phyloP scores from a whole-genome alignment of 371 early-diverging fungal species.

The Zancudomyces culisetae region DNA sequence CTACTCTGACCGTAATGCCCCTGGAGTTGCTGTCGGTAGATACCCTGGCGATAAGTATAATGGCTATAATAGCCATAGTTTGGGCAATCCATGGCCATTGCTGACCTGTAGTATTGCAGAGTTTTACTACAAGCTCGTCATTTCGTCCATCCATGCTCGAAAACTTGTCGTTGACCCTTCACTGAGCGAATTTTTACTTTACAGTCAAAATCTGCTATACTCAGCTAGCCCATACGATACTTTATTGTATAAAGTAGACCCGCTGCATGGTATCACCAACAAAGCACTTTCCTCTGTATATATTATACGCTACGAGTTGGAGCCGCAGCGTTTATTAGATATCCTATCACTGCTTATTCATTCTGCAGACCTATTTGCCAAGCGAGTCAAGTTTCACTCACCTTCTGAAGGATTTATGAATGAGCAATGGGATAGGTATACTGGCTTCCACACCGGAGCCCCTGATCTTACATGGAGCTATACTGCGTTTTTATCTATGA shows the following conservation, averaged over 20 bases:
- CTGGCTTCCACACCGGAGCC: slow-evolving; percentile 44
- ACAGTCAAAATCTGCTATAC: background rate
- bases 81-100: slow-evolving; percentile 59
- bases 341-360: slow-evolving; percentile 11
- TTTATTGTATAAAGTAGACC: slow-evolving; percentile 6
- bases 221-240: background rate
- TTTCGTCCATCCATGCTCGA: slow-evolving; percentile 5
- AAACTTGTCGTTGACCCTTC: slow-evolving; percentile 18
- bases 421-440: slow-evolving; percentile 41
- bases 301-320: background rate
- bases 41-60: slow-evolving; percentile 56
- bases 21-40: slow-evolving; percentile 40
- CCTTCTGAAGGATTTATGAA: slow-evolving; percentile 29
- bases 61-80: slow-evolving; percentile 24
- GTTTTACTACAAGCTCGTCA: slow-evolving; percentile 29
- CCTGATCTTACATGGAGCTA: slow-evolving; percentile 58
- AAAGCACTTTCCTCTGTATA: background rate
- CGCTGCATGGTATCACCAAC: slow-evolving; percentile 1
- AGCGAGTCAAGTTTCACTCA: slow-evolving; percentile 33
- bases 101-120: slow-evolving; percentile 42
- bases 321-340: background rate
- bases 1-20: slow-evolving; percentile 5
- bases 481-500: slow-evolving; percentile 21
- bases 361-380: slow-evolving; percentile 34
- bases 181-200: slow-evolving; percentile 25